phyloP scores from a whole-genome alignment of 805 yeast species.

The Candida pini region DNA sequence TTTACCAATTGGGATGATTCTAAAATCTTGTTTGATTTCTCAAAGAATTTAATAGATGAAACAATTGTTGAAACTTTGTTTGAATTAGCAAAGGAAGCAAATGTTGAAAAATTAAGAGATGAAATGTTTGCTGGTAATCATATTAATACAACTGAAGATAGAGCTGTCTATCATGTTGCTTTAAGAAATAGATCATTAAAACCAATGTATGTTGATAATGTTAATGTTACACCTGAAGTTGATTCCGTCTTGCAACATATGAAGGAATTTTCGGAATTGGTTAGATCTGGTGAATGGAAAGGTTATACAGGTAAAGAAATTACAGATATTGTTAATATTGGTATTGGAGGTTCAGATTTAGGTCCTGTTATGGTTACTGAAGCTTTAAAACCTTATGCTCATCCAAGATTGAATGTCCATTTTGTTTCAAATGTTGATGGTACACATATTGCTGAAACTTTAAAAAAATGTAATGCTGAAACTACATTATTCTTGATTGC shows the following conservation, averaged over 20 bases:
- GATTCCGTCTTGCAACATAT: slow-evolving; percentile 89
- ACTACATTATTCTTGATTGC: slow-evolving; percentile 91
- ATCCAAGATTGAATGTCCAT: slow-evolving; percentile 71
- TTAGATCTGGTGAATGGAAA: slow-evolving; percentile 92
- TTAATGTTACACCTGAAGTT: slow-evolving; percentile 86
- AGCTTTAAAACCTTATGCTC: slow-evolving; percentile 86
- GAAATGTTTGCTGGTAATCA: slow-evolving; percentile 89
- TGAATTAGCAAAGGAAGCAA: slow-evolving; percentile 84
- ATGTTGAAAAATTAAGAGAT: slow-evolving; percentile 81
- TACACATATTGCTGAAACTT: slow-evolving; percentile 89
- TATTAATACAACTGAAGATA: slow-evolving; percentile 92
- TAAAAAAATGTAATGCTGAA: slow-evolving; percentile 76
- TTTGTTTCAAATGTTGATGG: slow-evolving; percentile 99
- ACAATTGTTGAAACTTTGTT: slow-evolving; percentile 64
- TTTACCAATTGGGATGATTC: slow-evolving; percentile 84
- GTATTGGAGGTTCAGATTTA: slow-evolving; percentile 98
- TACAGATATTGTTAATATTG: slow-evolving; percentile 93
- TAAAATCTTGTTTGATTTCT: slow-evolving; percentile 87
- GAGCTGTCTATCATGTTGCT: slow-evolving; percentile 97
- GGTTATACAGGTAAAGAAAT: slow-evolving; percentile 95
- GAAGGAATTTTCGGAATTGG: slow-evolving; percentile 87
- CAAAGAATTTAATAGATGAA: slow-evolving; percentile 89
- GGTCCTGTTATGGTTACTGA: slow-evolving; percentile 99
- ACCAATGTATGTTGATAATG: slow-evolving; percentile 85
- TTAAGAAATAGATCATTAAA: slow-evolving; percentile 86